Evolutionary conservation across 176 grass and related monocot genomes (phyloP), one percentile per base, ranked within the genome.

Genomic region (Aegilops longissima): DNA sequence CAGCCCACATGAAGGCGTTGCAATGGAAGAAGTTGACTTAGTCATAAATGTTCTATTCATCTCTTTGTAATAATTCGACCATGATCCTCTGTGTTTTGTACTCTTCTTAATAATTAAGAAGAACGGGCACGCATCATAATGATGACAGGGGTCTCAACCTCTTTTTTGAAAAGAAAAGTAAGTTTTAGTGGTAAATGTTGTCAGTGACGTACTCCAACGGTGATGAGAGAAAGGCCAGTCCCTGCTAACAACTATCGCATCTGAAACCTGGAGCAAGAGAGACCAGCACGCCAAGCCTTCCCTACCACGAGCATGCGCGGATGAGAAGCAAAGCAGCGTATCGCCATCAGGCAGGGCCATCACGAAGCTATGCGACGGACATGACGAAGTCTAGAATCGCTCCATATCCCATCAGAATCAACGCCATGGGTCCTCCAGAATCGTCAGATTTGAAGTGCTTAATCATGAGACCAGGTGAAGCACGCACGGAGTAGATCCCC

Each of bases 301-400:
- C 70, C 70, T 73, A 45, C n/a, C 71, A 74, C 40, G 12, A 42
- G 18, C n/a, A 74, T 27, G 44, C 67, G 24, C 68, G 2, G 8
- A 21, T 12, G 23, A 80, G 76, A 89, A 89, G 87, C 82, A 89
- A 89, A 89, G 82, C 29, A 75, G 62, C 81, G 3, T 71, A 72
- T 45, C 20, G 17, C 40, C 40, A 27, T 75, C 40, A 74, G n/a
- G 18, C 38, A 42, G 10, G 38, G n/a, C 34, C 73, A 61, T 35
- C 61, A 81, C 79, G 31, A 30, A 29, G 59, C 12, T 23, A 70
- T 34, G 66, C 66, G 30, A 39, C 39, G 20, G 54, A 17, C 73
- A 13, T 36, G 8, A 52, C 14, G 14, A 52, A 52, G 49, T 17
- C 49, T 31, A 61, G 8, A 9, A 58, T 9, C 17, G 18, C 24